Conservation (phyloP, 2,329 filamentous ascomycete species). For the Xylariaceae sp. region DNA sequence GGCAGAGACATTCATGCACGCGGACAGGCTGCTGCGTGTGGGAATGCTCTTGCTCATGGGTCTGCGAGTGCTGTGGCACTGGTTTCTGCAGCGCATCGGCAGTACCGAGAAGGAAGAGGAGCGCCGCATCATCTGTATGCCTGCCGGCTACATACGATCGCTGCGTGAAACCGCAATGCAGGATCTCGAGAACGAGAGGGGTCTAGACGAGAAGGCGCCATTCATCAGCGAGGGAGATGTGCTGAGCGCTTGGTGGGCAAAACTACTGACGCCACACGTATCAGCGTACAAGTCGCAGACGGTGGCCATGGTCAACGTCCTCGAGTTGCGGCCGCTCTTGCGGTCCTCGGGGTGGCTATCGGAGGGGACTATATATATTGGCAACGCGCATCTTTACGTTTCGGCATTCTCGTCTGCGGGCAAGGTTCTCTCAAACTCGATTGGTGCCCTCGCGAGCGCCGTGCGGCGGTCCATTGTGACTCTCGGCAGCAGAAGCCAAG, state of each 20-base stretch:
- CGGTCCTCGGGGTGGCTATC: conserved; percentile 17
- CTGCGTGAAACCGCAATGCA: too few relatives aligned
- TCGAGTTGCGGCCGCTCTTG: conserved; percentile 26
- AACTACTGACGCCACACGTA: conserved; percentile 21
- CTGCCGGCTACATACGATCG: too few relatives aligned
- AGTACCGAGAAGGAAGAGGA: too few relatives aligned
- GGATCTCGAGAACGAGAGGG: too few relatives aligned
- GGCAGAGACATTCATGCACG: too few relatives aligned
- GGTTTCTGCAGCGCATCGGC: too few relatives aligned
- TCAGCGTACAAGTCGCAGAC: conserved; percentile 15
- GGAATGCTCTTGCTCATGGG: too few relatives aligned
- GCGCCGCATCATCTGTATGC: too few relatives aligned
- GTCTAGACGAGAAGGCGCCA: conserved; percentile 1
- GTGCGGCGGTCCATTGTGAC: conserved; percentile 27
- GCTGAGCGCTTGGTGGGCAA: conserved; percentile 32
- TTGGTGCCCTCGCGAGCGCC: conserved; percentile 23
- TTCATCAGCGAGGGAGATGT: conserved; percentile 36
- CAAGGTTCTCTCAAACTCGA: conserved; percentile 24
- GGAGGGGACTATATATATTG: conserved; percentile 18
- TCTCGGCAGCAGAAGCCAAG: conserved; percentile 29
- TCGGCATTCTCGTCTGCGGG: conserved; percentile 15
- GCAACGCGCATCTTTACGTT: conserved; percentile 25
- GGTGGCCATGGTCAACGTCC: conserved; percentile 30
- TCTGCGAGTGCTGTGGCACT: too few relatives aligned
- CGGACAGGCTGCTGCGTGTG: too few relatives aligned